Evolutionary conservation across 495 filamentous ascomycete species (phyloP), one percentile per base, ranked within the genome.

Genomic region (Lophium mytilinum): DNA sequence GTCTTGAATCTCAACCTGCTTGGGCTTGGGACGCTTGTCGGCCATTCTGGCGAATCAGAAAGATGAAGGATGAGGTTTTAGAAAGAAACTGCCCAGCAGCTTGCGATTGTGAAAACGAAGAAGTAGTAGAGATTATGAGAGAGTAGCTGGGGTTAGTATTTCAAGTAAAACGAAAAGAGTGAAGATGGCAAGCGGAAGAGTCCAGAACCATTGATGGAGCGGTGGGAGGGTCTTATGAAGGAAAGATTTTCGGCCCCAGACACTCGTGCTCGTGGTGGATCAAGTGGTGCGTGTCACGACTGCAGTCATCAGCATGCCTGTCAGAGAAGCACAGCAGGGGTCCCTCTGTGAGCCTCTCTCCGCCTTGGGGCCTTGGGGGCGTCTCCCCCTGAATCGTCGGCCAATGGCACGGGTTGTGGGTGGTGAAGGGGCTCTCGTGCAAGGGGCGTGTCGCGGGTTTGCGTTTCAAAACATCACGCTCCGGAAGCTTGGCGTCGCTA

Each of bases 81-180:
- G 11, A 48, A 50, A 50, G 19, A 50, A 50, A 65, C 62, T 65
- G 62, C 49, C 62, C 62, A 61, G 62, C 62, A 65, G 62, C 52
- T 45, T 37, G 0, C 15, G 50, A 15, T 9, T 18, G 37, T 52
- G 17, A 42, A 18, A 18, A 42, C 14, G 40, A 42, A 14, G 40
- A 8, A 42, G 40, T 18, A 14, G 40, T 42, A 14, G 2, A 42
- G 4, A 2, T 42, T 30, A 30, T 30, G 24, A 30, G 24, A 30
- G 24, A 30, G 24, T 6, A 30, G 24, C 24, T 6, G 24, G 24
- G 24, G 24, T 30, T 30, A 30, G 24, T 30, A 30, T 30, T 30
- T 30, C 24, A 30, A 30, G 24, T 2, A 30, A 30, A 30, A 30
- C 6, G 24, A 30, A 30, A 30, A 30, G 24, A 30, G 24, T 30